These are phyloP conservation scores for Immersiella caudata DNA, from an alignment of 495 filamentous ascomycete genomes.

Conservation along the genomic window DNA sequence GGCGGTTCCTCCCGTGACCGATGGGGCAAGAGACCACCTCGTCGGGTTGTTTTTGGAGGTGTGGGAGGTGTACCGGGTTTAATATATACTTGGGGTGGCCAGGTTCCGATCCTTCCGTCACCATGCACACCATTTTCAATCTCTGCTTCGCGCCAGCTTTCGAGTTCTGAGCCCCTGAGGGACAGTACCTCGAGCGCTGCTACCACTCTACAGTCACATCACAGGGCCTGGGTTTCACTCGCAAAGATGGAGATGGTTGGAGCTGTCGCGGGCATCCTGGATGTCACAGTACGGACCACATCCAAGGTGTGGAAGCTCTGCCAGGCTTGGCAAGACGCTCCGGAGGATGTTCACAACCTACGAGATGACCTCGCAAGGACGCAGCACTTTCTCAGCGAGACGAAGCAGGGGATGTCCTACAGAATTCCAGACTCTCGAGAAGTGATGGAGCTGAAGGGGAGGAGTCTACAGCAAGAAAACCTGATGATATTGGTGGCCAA, in stretches of 20 bases:
- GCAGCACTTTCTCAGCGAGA: slow-evolving; percentile 3
- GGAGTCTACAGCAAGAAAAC: too few species aligned
- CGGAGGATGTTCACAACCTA: background rate
- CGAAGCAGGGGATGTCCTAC: background rate
- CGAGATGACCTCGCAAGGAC: slow-evolving; percentile 1
- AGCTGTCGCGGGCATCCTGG: background rate
- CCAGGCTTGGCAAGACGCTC: background rate
- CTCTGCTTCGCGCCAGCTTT: too few species aligned
- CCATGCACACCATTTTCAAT: too few species aligned
- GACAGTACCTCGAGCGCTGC: too few species aligned
- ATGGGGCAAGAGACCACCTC: background rate
- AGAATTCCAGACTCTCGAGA: background rate
- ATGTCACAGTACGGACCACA: background rate
- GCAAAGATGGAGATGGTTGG: slow-evolving; percentile 4
- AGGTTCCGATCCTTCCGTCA: too few species aligned
- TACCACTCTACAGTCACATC: background rate
- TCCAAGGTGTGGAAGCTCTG: slow-evolving; percentile 6
- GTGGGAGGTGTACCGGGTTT: background rate
- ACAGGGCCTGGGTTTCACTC: background rate
- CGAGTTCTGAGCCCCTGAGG: too few species aligned
- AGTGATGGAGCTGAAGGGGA: background rate
- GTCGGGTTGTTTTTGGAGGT: background rate
- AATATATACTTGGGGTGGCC: background rate
- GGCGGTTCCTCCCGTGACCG: background rate
- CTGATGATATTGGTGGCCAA: background rate